Conservation (phyloP, 2,329 filamentous ascomycete genomes). For the Claviceps spartinae region DNA sequence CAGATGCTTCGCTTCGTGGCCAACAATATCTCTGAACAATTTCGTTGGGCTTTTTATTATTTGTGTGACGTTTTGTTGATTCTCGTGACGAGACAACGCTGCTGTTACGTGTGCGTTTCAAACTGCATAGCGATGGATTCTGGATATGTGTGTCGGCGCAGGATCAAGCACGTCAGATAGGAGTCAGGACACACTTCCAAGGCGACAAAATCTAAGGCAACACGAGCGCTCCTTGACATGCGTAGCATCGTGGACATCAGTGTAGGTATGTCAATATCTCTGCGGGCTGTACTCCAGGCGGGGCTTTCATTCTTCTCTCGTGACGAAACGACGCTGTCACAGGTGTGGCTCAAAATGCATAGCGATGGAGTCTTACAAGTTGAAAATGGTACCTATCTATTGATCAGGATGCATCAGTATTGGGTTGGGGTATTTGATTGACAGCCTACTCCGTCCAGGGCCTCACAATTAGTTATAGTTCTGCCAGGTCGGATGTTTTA, state of each 20-base stretch:
- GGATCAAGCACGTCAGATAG: too few species aligned
- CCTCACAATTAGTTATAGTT: neutral
- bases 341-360: neutral
- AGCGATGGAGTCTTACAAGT: neutral
- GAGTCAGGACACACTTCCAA: too few species aligned
- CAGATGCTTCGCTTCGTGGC: too few species aligned
- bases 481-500: neutral
- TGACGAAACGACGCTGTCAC: neutral
- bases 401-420: neutral
- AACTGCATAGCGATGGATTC: slow-evolving; percentile 1
- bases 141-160: too few species aligned
- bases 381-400: neutral
- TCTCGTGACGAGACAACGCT: neutral
- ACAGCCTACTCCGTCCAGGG: too few species aligned
- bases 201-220: too few species aligned
- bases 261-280: too few species aligned
- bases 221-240: too few species aligned
- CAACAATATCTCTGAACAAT: too few species aligned
- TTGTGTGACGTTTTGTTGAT: too few species aligned
- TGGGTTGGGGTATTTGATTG: neutral
- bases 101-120: neutral
- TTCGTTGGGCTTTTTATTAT: neutral
- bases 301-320: neutral
- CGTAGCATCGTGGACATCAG: too few species aligned
- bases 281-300: too few species aligned